Base-by-base conservation (phyloP, 2,329 filamentous ascomycete genomes). In the Chalaropsis thielavioides region DNA sequence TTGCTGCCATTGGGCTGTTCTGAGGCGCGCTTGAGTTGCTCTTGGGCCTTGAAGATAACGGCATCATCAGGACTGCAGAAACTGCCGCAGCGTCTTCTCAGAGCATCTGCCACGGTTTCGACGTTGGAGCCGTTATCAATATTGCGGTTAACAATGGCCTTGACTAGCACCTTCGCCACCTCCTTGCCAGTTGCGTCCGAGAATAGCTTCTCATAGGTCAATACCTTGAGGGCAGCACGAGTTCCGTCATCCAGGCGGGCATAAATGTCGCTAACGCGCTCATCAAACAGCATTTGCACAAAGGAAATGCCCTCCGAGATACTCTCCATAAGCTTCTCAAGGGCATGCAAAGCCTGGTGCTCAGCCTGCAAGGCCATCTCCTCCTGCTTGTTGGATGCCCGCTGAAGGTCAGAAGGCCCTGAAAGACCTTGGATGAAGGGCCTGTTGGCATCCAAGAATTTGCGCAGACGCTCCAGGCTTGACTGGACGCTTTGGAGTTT, bases 51-150 rank as follows among this genome's bases (percentile, higher is more conserved):
- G 84, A 99, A 99, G 70, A 96, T 92, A 69, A 97, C 86, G 1
- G 97, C 94, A 76, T 99, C 94, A 69, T 99, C 92, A 0, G 92
- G 86, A 71, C 92, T 96, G 74, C 94, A 99, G 81, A 99, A 99
- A 75, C 89, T 96, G 68, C 94, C 95, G 70, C 94, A 99, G 70
- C 92, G 84, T 70, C 94, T 83, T 59, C 94, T 84, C 61, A 99
- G 78, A n/a, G 92, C 90, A 74, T 99, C 94, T 0, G 94, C 92
- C 27, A 99, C 91, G 0, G 92, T 96, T 76, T 99, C 95, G 22
- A 99, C 92, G 68, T 97, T 99, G 3, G 92, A 92, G 10, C 95
- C 94, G 71, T 90, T 96, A 66, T 92, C 89, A 70, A 99, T 99
- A 74, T 96, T 99, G 71, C 92, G 86, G 74, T 97, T 97, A 64